Conservation (phyloP, 129 eudicot genomes). For the Helianthus tuberosus region DNA sequence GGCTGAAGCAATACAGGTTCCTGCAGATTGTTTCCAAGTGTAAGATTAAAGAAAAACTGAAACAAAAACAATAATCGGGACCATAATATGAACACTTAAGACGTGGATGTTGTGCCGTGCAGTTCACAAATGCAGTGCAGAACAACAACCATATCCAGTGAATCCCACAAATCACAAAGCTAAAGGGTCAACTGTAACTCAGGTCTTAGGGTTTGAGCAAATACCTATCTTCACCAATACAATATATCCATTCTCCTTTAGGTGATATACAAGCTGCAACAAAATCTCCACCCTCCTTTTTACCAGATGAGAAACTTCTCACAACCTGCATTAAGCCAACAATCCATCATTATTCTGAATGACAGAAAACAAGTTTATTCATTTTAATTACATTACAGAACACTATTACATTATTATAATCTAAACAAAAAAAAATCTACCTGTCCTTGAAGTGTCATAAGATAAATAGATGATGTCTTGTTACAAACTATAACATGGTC, state of each 20-base stretch:
- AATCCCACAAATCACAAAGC: too few species aligned
- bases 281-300: constrained; percentile 98
- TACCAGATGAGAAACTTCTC: constrained; percentile 97
- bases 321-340: constrained; percentile 54
- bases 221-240: constrained; percentile 98
- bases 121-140: background rate
- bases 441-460: constrained; percentile 99
- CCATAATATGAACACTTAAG: background rate
- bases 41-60: background rate
- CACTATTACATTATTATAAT: background rate
- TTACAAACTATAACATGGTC: constrained; percentile 97
- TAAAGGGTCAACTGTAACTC: background rate
- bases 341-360: background rate
- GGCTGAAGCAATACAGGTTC: constrained; percentile 86
- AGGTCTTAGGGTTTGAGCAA: background rate
- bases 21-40: constrained; percentile 35
- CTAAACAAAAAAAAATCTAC: constrained; percentile 29
- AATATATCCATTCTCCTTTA: constrained; percentile 98
- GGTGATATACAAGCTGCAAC: constrained; percentile 98
- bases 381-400: background rate
- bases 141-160: background rate
- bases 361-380: background rate
- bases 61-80: background rate
- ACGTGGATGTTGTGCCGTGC: too few species aligned
- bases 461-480: constrained; percentile 88